A percentile compares a stretch with the other conserved stretches of the same genome.
phyloP scores from a whole-genome alignment of 2,329 filamentous ascomycete species.

The Fusarium tjaetaba region DNA sequence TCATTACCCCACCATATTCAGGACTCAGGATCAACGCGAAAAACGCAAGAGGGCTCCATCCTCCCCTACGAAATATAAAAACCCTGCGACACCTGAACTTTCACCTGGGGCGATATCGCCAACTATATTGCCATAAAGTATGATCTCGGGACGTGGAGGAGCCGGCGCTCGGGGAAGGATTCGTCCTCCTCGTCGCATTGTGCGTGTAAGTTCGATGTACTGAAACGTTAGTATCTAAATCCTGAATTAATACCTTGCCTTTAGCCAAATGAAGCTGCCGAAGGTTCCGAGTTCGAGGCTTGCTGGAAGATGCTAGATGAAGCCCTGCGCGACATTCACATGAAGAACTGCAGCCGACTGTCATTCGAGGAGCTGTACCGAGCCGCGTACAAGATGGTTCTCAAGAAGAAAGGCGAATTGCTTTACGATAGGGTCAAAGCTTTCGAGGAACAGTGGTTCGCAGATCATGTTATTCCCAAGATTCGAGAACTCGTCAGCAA shows the following conservation, averaged over 20 bases:
- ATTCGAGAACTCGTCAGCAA: slow-evolving; percentile 78
- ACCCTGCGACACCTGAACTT: neutral
- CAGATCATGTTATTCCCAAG: slow-evolving; percentile 73
- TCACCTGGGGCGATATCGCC: slow-evolving; percentile 10
- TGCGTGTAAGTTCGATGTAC: slow-evolving; percentile 51
- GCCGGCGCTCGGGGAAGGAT: slow-evolving; percentile 54
- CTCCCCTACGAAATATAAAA: neutral
- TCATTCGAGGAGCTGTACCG: slow-evolving; percentile 97
- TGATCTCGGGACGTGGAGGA: slow-evolving; percentile 62
- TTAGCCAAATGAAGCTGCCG: slow-evolving; percentile 55
- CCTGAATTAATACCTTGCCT: slow-evolving; percentile 37
- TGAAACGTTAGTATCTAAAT: neutral
- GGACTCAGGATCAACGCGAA: slow-evolving; percentile 4
- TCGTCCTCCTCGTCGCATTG: slow-evolving; percentile 55
- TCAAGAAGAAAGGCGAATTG: slow-evolving; percentile 84
- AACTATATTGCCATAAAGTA: slow-evolving; percentile 35
- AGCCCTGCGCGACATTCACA: slow-evolving; percentile 88
- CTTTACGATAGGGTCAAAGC: slow-evolving; percentile 83
- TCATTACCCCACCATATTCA: slow-evolving; percentile 33
- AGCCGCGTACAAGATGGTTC: slow-evolving; percentile 90
- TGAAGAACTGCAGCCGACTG: slow-evolving; percentile 86
- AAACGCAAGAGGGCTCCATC: slow-evolving; percentile 1
- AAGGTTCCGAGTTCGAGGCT: slow-evolving; percentile 82
- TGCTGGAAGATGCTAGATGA: slow-evolving; percentile 82
- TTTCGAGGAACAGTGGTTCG: slow-evolving; percentile 86